Evolutionary conservation across 148 eudicot genomes (phyloP).

Genomic region (Spergularia marina): DNA sequence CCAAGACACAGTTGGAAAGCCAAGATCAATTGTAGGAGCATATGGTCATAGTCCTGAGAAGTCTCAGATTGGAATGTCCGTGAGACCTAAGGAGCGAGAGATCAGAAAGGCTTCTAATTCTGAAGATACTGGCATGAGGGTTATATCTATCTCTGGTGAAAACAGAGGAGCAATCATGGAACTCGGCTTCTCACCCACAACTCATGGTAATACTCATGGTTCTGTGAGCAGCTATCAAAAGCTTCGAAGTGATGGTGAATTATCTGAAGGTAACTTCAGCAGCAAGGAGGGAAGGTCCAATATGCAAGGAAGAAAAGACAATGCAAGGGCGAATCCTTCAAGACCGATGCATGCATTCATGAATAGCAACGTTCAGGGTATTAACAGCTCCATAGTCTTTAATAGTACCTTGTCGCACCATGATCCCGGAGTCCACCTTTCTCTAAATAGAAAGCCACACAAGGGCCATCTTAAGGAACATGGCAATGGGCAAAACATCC

Average conservation of each 20-base stretch:
- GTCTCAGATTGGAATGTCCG: neutral
- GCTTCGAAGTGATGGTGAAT: constrained; percentile 8
- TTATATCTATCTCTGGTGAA: constrained; percentile 61
- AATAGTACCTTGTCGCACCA: constrained; percentile 35
- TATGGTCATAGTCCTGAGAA: constrained; percentile 11
- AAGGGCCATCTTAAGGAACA: constrained; percentile 20
- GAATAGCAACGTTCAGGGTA: constrained; percentile 66
- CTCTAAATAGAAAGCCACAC: constrained; percentile 31
- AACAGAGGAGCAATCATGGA: constrained; percentile 80
- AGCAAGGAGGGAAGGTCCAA: constrained; percentile 19
- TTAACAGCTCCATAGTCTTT: constrained; percentile 45
- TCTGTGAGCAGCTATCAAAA: constrained; percentile 15
- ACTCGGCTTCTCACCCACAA: constrained; percentile 38
- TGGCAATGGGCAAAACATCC: constrained; percentile 3
- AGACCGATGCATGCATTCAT: constrained; percentile 32
- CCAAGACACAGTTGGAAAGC: constrained; percentile 41
- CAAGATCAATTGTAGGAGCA: constrained; percentile 18
- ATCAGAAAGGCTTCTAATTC: constrained; percentile 27
- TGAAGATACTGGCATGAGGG: constrained; percentile 37
- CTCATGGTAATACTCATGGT: neutral
- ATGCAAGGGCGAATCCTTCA: constrained; percentile 1
- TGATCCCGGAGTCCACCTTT: constrained; percentile 50
- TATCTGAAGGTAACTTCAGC: constrained; percentile 19
- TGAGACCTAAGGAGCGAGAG: constrained; percentile 17
- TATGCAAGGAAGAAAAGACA: neutral